phyloP scores from a whole-genome alignment of 1,284 basidiomycete species.

The Marasmius sp. region DNA sequence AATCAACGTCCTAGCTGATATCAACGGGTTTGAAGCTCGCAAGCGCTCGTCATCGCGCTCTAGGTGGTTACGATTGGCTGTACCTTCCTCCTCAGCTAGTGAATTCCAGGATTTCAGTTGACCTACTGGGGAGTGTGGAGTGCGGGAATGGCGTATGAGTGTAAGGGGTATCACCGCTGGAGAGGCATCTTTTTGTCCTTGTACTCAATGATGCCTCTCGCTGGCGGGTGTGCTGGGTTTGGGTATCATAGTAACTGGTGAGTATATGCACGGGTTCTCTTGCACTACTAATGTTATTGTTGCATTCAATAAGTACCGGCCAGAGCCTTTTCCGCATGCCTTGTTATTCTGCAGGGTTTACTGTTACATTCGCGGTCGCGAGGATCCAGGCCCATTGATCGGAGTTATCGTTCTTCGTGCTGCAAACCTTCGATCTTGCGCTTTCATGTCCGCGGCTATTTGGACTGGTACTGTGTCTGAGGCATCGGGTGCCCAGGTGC shows the following conservation, averaged over 20 bases:
- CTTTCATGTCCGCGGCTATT: conserved; percentile 95
- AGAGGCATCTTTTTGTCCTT: conserved; percentile 90
- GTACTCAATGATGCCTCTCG: conserved; percentile 94
- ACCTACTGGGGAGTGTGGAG: conserved; percentile 77
- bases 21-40: conserved; percentile 95
- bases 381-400: conserved; percentile 97
- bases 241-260: conserved; percentile 95
- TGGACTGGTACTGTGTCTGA: conserved; percentile 88
- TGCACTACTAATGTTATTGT: conserved; percentile 5
- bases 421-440: conserved; percentile 97
- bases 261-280: conserved; percentile 25
- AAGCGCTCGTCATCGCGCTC: conserved; percentile 89
- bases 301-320: conserved; percentile 86
- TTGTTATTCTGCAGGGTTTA: conserved; percentile 98
- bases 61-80: conserved; percentile 90
- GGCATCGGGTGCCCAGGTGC: conserved; percentile 89
- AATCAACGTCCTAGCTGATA: conserved; percentile 98
- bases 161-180: conserved; percentile 71
- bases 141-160: conserved; percentile 84
- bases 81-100: conserved; percentile 88
- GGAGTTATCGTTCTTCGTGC: conserved; percentile 96
- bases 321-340: conserved; percentile 95
- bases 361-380: conserved; percentile 93
- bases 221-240: conserved; percentile 88
- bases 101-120: conserved; percentile 66